Conservation (phyloP, 345 rosid genomes). For the Aquilaria yunnanensis region DNA sequence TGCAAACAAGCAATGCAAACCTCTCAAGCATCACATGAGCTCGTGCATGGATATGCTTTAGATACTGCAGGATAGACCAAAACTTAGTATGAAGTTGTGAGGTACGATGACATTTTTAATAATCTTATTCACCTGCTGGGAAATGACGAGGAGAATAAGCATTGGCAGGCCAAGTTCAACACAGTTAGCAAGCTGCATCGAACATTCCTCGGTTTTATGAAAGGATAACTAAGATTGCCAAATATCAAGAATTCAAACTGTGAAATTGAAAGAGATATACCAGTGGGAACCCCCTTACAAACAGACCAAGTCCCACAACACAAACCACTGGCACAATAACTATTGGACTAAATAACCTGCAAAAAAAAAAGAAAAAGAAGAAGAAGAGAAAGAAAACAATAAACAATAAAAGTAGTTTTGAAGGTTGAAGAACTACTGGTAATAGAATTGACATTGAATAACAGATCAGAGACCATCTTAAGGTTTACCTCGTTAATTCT, state of each 20-base stretch:
- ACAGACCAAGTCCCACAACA: conserved; percentile 80
- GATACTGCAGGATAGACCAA: conserved; percentile 45
- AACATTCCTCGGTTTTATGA: conserved; percentile 9
- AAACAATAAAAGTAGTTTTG: not conserved
- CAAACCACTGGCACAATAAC: conserved; percentile 68
- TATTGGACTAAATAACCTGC: conserved; percentile 73
- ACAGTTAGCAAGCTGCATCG: conserved; percentile 78
- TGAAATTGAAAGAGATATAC: conserved; percentile 33
- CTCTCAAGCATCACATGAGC: conserved; percentile 51
- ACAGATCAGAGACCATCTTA: not conserved
- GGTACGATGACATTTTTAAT: not conserved
- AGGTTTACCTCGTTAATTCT: conserved; percentile 56
- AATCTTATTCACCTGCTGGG: conserved; percentile 58
- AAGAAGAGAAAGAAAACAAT: conserved; percentile 1
- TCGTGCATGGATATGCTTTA: conserved; percentile 32
- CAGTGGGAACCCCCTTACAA: conserved; percentile 84
- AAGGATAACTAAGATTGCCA: not conserved
- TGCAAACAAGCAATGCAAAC: conserved; percentile 77
- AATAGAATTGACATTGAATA: too few relatives aligned
- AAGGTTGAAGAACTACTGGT: too few relatives aligned
- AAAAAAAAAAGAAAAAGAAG: not conserved
- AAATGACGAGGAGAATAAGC: conserved; percentile 65
- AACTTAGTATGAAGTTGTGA: conserved; percentile 4
- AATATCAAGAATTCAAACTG: too few relatives aligned
- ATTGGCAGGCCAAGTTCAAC: conserved; percentile 94